These are phyloP conservation scores for Botryotinia calthae DNA, from an alignment of 2,329 filamentous ascomycete species.

Conservation along the genomic window DNA sequence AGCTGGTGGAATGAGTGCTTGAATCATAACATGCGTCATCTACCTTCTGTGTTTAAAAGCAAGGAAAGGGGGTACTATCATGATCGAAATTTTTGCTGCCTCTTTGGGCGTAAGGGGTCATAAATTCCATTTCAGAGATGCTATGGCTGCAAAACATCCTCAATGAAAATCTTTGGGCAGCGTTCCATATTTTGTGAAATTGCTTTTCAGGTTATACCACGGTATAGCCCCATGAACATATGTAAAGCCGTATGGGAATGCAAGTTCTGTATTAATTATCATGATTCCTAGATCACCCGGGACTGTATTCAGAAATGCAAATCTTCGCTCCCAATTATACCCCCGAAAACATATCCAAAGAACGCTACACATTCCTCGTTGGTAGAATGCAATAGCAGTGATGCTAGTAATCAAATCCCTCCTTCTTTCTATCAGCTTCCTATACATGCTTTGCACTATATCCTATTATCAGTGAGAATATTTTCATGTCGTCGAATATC, in stretches of 20 bases:
- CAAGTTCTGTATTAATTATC: neutral
- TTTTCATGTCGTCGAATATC: neutral
- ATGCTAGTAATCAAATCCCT: neutral
- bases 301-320: neutral
- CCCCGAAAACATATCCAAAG: neutral
- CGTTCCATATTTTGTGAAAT: neutral
- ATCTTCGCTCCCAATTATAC: neutral
- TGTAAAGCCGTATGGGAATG: neutral
- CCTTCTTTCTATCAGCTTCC: neutral
- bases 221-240: neutral
- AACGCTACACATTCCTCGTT: neutral
- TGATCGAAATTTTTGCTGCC: accelerated
- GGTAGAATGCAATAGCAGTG: neutral
- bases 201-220: neutral
- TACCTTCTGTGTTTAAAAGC: neutral
- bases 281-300: neutral
- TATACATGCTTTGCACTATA: accelerated
- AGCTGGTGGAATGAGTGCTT: slow-evolving; percentile 36
- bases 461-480: neutral
- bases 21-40: neutral
- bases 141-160: neutral
- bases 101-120: no score
- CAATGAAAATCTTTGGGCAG: neutral
- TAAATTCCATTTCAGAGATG: neutral
- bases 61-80: neutral